These are phyloP conservation scores for Aspergillus sp. DNA, from an alignment of 2,329 filamentous ascomycete genomes.

Conservation along the genomic window DNA sequence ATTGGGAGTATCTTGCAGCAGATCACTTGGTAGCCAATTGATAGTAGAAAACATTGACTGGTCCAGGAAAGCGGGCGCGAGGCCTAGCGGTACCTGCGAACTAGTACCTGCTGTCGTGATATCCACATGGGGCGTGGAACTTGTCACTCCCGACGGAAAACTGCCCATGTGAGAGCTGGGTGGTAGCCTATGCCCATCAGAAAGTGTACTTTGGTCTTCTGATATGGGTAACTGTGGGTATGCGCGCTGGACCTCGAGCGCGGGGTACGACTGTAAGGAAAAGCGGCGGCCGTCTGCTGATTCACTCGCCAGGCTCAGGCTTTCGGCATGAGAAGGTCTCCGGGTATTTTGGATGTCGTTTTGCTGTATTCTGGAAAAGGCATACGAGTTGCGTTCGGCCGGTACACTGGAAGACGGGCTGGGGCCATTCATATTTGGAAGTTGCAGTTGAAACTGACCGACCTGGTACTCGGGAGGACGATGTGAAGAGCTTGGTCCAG, in stretches of 20 bases:
- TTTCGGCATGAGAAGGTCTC: conserved; percentile 2
- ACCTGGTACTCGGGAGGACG: conserved; percentile 13
- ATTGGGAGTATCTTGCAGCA: conserved; percentile 21
- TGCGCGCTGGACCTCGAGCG: conserved; percentile 4
- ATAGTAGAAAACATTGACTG: conserved; percentile 30
- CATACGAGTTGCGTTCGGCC: background rate
- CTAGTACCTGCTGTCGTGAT: conserved; percentile 17
- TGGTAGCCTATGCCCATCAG: conserved; percentile 4
- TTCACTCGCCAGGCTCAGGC: conserved; percentile 10
- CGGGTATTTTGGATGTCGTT: background rate
- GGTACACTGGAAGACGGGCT: conserved; percentile 8
- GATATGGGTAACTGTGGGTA: conserved; percentile 15
- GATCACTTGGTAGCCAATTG: conserved; percentile 39
- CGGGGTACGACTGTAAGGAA: conserved; percentile 14
- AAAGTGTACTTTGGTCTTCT: conserved; percentile 6
- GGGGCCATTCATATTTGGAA: conserved; percentile 9
- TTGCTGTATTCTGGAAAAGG: background rate
- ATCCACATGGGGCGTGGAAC: conserved; percentile 16
- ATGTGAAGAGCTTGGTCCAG: conserved; percentile 1
- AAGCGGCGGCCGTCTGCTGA: conserved; percentile 4
- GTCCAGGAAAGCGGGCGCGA: conserved; percentile 27
- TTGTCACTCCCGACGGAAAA: conserved; percentile 10
- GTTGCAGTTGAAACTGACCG: conserved; percentile 24
- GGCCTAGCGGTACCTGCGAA: conserved; percentile 21
- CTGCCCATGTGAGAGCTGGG: conserved; percentile 11